Evolutionary conservation across 176 grass and related monocot species (phyloP).

Genomic region (Stipa capillata): DNA sequence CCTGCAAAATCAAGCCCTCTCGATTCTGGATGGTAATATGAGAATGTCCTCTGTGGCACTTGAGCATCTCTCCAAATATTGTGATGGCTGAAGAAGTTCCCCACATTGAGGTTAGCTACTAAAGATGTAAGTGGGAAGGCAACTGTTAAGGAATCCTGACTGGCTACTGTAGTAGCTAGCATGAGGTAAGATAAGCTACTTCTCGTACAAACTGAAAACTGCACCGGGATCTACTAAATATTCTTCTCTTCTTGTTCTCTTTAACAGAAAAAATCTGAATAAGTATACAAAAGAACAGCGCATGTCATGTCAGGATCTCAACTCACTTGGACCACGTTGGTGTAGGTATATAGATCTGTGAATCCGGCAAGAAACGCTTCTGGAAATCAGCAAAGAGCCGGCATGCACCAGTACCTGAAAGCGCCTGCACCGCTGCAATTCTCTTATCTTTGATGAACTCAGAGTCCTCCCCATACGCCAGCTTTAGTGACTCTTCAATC

Average conservation of each 20-base stretch:
- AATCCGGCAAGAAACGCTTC: constrained; percentile 79
- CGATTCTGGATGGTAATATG: constrained; percentile 73
- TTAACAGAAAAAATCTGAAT: not conserved
- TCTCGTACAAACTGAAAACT: not conserved
- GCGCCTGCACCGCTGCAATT: constrained; percentile 80
- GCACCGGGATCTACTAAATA: not conserved
- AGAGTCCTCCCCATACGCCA: constrained; percentile 81
- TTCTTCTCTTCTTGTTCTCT: not conserved
- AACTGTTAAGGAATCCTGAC: not conserved
- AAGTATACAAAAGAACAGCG: not conserved
- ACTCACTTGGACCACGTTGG: constrained; percentile 97
- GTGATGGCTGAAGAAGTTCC: constrained; percentile 64
- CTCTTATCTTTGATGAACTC: constrained; percentile 80
- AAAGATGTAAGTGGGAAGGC: not conserved
- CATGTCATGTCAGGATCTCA: not conserved
- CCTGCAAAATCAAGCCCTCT: constrained; percentile 84
- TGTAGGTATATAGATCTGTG: constrained; percentile 90
- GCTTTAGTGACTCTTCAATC: constrained; percentile 84
- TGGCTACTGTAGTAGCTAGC: not conserved
- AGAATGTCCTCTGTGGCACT: constrained; percentile 72
- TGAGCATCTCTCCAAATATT: constrained; percentile 94
- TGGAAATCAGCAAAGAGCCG: constrained; percentile 95
- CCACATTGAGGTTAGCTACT: constrained; percentile 12
- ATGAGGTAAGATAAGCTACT: not conserved
- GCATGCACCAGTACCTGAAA: constrained; percentile 92